These are phyloP conservation scores for Fusarium praegraminearum DNA, from an alignment of 2,329 filamentous ascomycete genomes.

Conservation along the genomic window DNA sequence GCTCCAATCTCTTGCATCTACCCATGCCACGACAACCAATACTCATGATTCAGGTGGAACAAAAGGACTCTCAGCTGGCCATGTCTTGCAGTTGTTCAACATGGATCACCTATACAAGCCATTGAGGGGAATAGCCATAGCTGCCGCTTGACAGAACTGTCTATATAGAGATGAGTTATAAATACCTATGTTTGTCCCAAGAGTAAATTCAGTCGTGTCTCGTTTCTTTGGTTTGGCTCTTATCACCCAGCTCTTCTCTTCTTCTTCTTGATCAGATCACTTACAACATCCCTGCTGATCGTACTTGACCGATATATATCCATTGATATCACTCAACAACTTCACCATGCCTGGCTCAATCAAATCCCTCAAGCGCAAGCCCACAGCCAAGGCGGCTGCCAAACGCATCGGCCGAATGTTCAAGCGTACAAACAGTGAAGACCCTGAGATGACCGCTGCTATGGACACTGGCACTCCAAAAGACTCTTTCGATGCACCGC, in stretches of 20 bases:
- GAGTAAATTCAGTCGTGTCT: neutral
- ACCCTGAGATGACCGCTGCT: constrained; percentile 4
- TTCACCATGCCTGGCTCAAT: constrained; percentile 33
- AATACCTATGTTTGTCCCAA: constrained; percentile 18
- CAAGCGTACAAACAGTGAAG: constrained; percentile 31
- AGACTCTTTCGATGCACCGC: constrained; percentile 16
- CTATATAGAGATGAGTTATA: constrained; percentile 22
- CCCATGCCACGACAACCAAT: constrained; percentile 16
- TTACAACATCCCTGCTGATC: neutral
- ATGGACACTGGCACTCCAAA: constrained; percentile 12
- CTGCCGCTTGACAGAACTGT: neutral
- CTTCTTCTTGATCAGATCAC: neutral
- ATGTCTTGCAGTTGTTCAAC: constrained; percentile 32
- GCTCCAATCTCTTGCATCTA: constrained; percentile 22
- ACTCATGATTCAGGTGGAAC: constrained; percentile 20
- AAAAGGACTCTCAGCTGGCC: constrained; percentile 24
- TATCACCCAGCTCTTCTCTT: neutral
- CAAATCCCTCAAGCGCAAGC: constrained; percentile 32
- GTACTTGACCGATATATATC: neutral
- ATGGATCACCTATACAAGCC: constrained; percentile 38
- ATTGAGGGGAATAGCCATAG: constrained; percentile 15
- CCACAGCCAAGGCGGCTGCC: constrained; percentile 35
- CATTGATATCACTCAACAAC: neutral
- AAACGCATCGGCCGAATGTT: constrained; percentile 41
- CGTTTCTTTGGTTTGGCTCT: neutral